phyloP scores from a whole-genome alignment of 805 yeast species.

The Saccharomycopsis fermentans region DNA sequence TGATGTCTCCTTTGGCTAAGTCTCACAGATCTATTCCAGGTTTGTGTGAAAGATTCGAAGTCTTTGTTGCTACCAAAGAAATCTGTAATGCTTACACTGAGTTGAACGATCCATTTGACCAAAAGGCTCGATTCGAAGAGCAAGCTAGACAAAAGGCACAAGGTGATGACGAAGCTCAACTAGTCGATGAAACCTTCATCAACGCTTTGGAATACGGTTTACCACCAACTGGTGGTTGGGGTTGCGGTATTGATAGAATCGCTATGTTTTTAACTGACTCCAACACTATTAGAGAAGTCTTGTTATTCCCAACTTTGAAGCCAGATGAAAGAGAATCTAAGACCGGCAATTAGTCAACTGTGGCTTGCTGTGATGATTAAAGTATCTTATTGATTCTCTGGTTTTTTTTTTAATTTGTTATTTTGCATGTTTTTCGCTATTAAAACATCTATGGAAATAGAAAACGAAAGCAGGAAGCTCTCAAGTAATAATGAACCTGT shows the following conservation, averaged over 20 bases:
- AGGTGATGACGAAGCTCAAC: conserved; percentile 98
- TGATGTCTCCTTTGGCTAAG: conserved; percentile 99
- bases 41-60: conserved; percentile 96
- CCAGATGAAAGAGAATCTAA: conserved; percentile 49
- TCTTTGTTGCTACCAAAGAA: conserved; percentile 96
- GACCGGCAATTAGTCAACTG: conserved; percentile 4
- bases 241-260: conserved; percentile 84
- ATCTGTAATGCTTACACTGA: conserved; percentile 97
- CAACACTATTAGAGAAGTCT: conserved; percentile 93
- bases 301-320: conserved; percentile 96
- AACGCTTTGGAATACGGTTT: conserved; percentile 96
- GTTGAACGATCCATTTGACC: conserved; percentile 98
- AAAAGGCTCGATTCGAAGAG: conserved; percentile 94
- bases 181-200: conserved; percentile 94
- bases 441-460: no score
- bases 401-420: not conserved
- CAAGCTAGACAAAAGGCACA: conserved; percentile 98
- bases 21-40: conserved; percentile 89
- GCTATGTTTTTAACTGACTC: conserved; percentile 97
- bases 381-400: no score
- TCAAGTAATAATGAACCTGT: no score
- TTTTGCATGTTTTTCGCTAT: no score
- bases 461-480: no score
- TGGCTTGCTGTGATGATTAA: not conserved
- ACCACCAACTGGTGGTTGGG: conserved; percentile 99